Conservation (phyloP, 164 flowering plant genomes). For the Vitis labrusca region DNA sequence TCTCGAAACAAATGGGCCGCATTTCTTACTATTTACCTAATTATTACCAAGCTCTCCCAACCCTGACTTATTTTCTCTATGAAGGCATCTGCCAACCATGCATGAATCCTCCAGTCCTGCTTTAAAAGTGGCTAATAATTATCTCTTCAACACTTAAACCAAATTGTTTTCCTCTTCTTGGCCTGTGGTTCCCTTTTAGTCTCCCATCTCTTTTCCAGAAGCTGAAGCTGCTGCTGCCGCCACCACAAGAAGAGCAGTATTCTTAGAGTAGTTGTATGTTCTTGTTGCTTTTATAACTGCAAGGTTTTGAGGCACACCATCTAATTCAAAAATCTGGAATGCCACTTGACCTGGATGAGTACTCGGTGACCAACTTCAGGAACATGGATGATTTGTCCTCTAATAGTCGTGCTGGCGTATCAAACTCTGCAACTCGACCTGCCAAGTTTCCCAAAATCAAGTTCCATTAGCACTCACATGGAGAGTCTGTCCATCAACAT, state of each 20-base stretch:
- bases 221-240: slow-evolving; percentile 15
- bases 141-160: slow-evolving; percentile 5
- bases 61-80: slow-evolving; percentile 3
- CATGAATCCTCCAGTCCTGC: slow-evolving; percentile 9
- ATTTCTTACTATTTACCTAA: background rate
- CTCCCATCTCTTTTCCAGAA: slow-evolving; percentile 10
- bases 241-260: slow-evolving; percentile 9
- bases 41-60: background rate
- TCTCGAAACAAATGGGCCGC: slow-evolving; percentile 10
- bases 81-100: slow-evolving; percentile 1
- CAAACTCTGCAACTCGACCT: slow-evolving; percentile 95
- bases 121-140: slow-evolving; percentile 10
- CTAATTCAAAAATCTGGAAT: slow-evolving; percentile 54
- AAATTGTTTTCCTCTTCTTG: background rate
- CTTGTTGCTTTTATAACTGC: slow-evolving; percentile 4
- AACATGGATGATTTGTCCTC: slow-evolving; percentile 95
- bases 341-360: slow-evolving; percentile 85
- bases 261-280: background rate
- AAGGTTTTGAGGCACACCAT: slow-evolving; percentile 8
- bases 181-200: background rate
- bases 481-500: too few relatives aligned
- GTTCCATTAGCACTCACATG: too few relatives aligned
- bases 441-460: slow-evolving; percentile 9
- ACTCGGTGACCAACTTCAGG: slow-evolving; percentile 78
- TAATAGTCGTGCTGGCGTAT: slow-evolving; percentile 69